A percentile compares a stretch with the other conserved stretches of the same genome.
Evolutionary conservation across 2,329 filamentous ascomycete species (phyloP).

Genomic region (Aspergillus eucalypticola): DNA sequence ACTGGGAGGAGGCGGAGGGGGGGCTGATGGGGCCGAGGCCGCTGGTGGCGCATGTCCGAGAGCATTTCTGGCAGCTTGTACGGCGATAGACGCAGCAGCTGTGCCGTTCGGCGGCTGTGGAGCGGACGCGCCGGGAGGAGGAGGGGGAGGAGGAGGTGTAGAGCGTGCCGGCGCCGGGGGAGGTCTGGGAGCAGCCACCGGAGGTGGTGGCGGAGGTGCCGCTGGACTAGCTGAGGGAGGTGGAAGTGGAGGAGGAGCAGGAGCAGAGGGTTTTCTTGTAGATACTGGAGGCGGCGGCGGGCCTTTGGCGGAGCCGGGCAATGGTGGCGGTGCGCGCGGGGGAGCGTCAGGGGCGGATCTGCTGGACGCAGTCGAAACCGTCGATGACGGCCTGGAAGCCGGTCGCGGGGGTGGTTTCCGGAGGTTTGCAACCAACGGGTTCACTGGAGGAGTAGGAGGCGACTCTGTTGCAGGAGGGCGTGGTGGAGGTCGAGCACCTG

Average conservation of each 20-base stretch:
- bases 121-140: slow-evolving; percentile 33
- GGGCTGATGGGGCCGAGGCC: slow-evolving; percentile 41
- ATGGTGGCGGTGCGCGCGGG: slow-evolving; percentile 70
- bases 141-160: slow-evolving; percentile 52
- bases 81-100: slow-evolving; percentile 53
- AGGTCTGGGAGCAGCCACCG: slow-evolving; percentile 44
- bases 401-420: slow-evolving; percentile 58
- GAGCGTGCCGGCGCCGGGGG: slow-evolving; percentile 44
- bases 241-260: slow-evolving; percentile 45
- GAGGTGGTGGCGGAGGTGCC: slow-evolving; percentile 46
- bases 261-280: slow-evolving; percentile 59
- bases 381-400: slow-evolving; percentile 59
- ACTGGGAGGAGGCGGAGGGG: slow-evolving; percentile 48
- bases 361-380: slow-evolving; percentile 58
- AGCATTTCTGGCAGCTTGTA: slow-evolving; percentile 61
- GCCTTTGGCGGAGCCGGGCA: slow-evolving; percentile 44
- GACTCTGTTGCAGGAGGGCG: slow-evolving; percentile 52
- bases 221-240: slow-evolving; percentile 47
- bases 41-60: slow-evolving; percentile 49
- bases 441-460: slow-evolving; percentile 52
- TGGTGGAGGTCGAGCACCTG: slow-evolving; percentile 53
- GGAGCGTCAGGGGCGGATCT: slow-evolving; percentile 50
- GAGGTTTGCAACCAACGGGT: slow-evolving; percentile 57
- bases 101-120: slow-evolving; percentile 41
- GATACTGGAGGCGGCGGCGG: slow-evolving; percentile 60